Base-by-base conservation (phyloP, 495 filamentous ascomycete species). In the Hypoxylon crocopeplum region DNA sequence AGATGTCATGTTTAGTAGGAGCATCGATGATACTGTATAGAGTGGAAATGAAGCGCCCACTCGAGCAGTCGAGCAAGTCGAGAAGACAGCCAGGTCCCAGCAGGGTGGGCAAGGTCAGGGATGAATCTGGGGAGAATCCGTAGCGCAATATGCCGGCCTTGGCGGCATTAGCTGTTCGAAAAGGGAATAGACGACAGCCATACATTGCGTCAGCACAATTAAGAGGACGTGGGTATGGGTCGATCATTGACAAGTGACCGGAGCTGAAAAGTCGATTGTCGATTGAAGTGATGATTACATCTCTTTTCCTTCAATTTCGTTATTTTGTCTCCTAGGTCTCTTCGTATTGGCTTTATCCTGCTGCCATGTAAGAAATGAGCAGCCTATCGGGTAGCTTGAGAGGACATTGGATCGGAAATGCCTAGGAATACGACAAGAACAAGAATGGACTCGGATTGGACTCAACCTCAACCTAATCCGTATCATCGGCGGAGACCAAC, bases 191-290 rank as follows among this genome's bases (percentile, higher is more conserved):
- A 57, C 2, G 29, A 36, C 20, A 39, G 46, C 44, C 30, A n/a
- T n/a, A n/a, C 15, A 58, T 58, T 37, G 54, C 54, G 54, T 58
- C 33, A 50, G 11, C 46, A 12, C 15, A 30, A 36, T 5, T 19
- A 39, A 42, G 44, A 8, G 24, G 24, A 27, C 16, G 25, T 30
- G 4, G 19, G 47, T 25, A 37, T 27, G 32, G 32, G 21, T 17
- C 21, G 15, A 38, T 2, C 12, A 38, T 19, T 20, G 45, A 57
- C 20, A 13, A 13, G 29, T 29, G 29, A 37, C n/a, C n/a, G n/a
- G 37, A 41, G 33, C 29, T 41, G 27, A 41, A 56, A 48, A 25
- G 29, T 12, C 25, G 17, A 20, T 34, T 20, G 10, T 32, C 10
- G 29, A 22, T 34, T 17, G 38, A 22, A 39, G n/a, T 19, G 2